phyloP scores from a whole-genome alignment of 2,329 filamentous ascomycete genomes.

The Zalaria sp. region DNA sequence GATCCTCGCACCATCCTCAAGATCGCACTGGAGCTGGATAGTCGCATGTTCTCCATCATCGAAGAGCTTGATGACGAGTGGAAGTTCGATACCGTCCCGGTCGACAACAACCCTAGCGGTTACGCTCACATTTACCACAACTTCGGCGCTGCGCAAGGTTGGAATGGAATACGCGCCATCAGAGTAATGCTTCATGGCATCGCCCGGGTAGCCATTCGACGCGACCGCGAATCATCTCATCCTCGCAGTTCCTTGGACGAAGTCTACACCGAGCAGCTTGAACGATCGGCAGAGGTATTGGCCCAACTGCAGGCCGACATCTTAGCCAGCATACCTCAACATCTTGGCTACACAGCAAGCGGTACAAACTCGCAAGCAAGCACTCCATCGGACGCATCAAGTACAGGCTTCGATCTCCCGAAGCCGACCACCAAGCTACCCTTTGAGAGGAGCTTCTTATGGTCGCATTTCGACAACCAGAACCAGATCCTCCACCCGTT shows the following conservation, averaged over 20 bases:
- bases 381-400: too few relatives aligned
- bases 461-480: not conserved
- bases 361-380: too few relatives aligned
- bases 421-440: not conserved
- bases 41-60: not conserved
- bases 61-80: not conserved
- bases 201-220: not conserved
- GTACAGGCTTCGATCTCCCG: not conserved
- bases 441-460: not conserved
- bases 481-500: not conserved
- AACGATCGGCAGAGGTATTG: not conserved
- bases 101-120: not conserved
- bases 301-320: not conserved
- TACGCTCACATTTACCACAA: not conserved
- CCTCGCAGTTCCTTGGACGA: not conserved
- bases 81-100: not conserved
- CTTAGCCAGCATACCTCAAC: not conserved
- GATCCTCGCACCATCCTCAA: not conserved
- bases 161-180: not conserved
- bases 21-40: not conserved
- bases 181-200: not conserved
- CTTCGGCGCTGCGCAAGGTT: not conserved
- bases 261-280: not conserved
- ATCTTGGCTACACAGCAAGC: not conserved
- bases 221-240: not conserved